These are phyloP conservation scores for Calendula officinalis DNA, from an alignment of 129 eudicot species.

Conservation along the genomic window DNA sequence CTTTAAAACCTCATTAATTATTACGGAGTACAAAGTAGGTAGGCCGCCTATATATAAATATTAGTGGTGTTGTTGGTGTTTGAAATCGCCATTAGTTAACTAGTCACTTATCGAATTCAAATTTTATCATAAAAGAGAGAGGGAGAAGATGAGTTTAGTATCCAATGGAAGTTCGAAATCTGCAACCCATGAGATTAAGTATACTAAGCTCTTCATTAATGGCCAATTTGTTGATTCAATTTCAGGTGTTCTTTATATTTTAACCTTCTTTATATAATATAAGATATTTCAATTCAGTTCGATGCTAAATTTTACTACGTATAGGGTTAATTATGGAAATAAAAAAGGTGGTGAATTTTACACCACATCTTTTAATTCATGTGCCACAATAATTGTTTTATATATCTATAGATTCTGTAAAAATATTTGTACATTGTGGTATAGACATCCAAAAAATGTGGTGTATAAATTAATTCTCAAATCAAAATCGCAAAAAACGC, in stretches of 20 bases:
- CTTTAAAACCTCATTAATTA: not conserved
- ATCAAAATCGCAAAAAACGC: too few species aligned
- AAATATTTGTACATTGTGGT: too few species aligned
- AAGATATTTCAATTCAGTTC: not conserved
- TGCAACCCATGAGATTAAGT: conserved; percentile 2
- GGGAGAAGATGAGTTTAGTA: not conserved
- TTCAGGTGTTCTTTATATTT: conserved; percentile 34
- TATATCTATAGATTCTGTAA: too few species aligned
- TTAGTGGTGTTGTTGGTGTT: not conserved
- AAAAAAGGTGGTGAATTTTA: too few species aligned
- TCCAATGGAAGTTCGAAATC: not conserved
- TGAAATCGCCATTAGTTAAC: not conserved
- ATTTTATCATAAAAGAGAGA: not conserved
- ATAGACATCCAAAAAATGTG: too few species aligned
- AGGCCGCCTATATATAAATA: not conserved
- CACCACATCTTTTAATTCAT: too few species aligned
- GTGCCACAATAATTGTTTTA: too few species aligned
- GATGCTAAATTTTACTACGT: too few species aligned
- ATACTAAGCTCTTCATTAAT: conserved; percentile 5
- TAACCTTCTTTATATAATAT: not conserved
- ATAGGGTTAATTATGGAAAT: too few species aligned
- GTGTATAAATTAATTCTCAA: too few species aligned
- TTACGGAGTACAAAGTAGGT: not conserved
- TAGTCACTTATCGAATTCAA: not conserved
- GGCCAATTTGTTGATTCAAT: conserved; percentile 10